Evolutionary conservation across 768 basidiomycete species (phyloP), one percentile per base, ranked within the genome.

Genomic region (Podaxis sp.): DNA sequence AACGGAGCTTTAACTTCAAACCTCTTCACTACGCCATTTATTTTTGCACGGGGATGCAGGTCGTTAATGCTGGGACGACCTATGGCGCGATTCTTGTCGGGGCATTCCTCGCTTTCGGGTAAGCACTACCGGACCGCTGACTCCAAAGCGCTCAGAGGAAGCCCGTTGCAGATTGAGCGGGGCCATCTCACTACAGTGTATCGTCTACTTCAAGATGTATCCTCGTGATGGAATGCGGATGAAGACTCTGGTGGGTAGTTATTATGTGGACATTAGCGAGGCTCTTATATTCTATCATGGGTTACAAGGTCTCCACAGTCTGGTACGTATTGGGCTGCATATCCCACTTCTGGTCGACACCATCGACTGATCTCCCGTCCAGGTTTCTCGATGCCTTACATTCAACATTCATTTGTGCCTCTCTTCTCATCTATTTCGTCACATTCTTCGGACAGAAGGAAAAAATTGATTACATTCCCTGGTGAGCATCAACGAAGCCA

Each of bases 401-500:
- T 63, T 80, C 79, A 1, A 58, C 73, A 8, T 71, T 82, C 64
- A 74, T 83, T 42, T 75, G 73, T 53, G 59, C 70, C 22, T 75
- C 80, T 1, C 67, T 82, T 48, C 80, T 80, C 77, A 74, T 73
- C 12, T 80, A 79, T 53, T 67, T 85, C 2, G 80, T 86, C 59
- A 57, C 63, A 0, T 69, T 79, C 63, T 85, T 76, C 46, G 84
- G 84, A 0, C 64, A 79, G 7, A 58, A 58, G 2, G 53, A 59
- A 2, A 73, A 70, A 33, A 78, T 82, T 39, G 79, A 84, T 61
- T 69, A 59, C 15, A 80, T 85, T 53, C 78, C 82, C 15, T 76
- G 77, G 84, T 84, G 63, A 15, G 73, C 64, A 17, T 19, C 49
- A 26, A 4, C 26, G 26, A 12, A 12, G 26, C 24, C 26, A 24